Base-by-base conservation (phyloP, 129 eudicot genomes). In the Erigeron canadensis region DNA sequence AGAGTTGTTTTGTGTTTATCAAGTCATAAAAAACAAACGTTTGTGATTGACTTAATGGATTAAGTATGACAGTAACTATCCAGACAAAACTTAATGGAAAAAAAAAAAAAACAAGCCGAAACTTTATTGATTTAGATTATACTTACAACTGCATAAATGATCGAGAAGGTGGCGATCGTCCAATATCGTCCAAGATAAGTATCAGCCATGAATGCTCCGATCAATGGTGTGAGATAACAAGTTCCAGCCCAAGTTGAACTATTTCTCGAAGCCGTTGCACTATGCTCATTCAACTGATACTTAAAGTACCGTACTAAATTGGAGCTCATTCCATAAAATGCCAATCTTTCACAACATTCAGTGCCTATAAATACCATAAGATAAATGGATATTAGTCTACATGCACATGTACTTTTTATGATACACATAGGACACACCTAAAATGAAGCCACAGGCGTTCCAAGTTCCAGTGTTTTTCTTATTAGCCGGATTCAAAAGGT, bases 271-370 rank as follows among this genome's bases (percentile, higher is more conserved):
- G 56, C 56, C 9, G 13, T 13, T 48, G 56, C 1, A 48, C 56
- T 48, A 13, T 48, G 56, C 12, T 48, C 13, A 13, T 48, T 48
- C 16, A 48, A 13, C 1, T 48, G 5, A 10, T 9, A 10, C 56
- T 48, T 48, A 13, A 48, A 48, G 7, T 16, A 16, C 8, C 23
- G 22, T 17, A n/a, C 60, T 17, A 54, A 17, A 54, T 54, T 54
- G 6, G 60, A 73, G 72, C 88, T 78, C 89, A 91, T 80, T 67
- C 97, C 97, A 70, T 80, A 85, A 81, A 18, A 87, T 5, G 95
- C 96, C 72, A 90, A 64, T 72, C 95, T 79, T 74, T 90, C 97
- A 57, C 89, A 87, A 74, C 89, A 87, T 84, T 91, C 90, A 69
- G 78, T 84, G 23, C 94, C 91, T 91, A 83, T 41, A 47, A 44